Conservation (phyloP, 2,329 filamentous ascomycete species). For the Calonectria hawksworthii region DNA sequence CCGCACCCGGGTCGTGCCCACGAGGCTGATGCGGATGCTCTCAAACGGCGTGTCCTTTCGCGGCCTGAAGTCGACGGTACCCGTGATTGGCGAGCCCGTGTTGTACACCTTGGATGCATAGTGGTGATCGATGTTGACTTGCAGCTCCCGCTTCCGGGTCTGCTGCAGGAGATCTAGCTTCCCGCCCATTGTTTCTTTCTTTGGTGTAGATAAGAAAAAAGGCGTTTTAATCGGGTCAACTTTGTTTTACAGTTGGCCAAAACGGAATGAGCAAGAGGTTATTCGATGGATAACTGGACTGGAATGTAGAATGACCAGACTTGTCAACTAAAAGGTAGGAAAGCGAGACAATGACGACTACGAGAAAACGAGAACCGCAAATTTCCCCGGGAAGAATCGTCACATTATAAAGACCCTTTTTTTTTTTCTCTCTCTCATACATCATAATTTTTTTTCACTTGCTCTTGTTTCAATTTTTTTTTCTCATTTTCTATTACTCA, state of each 20-base stretch:
- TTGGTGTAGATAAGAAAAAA: not conserved
- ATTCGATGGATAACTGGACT: not conserved
- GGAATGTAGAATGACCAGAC: not conserved
- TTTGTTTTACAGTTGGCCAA: not conserved
- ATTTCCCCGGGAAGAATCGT: not conserved
- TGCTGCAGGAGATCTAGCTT: slow-evolving; percentile 15
- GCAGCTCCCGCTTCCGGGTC: slow-evolving; percentile 14
- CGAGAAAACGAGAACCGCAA: not conserved
- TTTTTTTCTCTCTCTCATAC: not conserved
- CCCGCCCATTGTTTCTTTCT: slow-evolving; percentile 1
- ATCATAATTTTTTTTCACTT: not conserved
- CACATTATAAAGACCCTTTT: not conserved
- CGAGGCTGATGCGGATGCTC: slow-evolving; percentile 33
- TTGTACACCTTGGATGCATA: slow-evolving; percentile 44
- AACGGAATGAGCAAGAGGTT: not conserved
- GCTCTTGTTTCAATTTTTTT: not conserved
- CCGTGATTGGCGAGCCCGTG: slow-evolving; percentile 41
- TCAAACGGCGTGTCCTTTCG: slow-evolving; percentile 32
- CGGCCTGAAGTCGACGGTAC: slow-evolving; percentile 35
- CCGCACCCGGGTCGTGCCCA: slow-evolving; percentile 35
- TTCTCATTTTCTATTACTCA: slow-evolving; percentile 12
- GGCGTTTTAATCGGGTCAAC: not conserved
- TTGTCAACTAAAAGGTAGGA: not conserved
- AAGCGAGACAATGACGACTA: slow-evolving; percentile 7
- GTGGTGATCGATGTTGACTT: slow-evolving; percentile 37